Evolutionary conservation across 2,329 filamentous ascomycete genomes (phyloP).

Genomic region (Xylariaceae sp.): DNA sequence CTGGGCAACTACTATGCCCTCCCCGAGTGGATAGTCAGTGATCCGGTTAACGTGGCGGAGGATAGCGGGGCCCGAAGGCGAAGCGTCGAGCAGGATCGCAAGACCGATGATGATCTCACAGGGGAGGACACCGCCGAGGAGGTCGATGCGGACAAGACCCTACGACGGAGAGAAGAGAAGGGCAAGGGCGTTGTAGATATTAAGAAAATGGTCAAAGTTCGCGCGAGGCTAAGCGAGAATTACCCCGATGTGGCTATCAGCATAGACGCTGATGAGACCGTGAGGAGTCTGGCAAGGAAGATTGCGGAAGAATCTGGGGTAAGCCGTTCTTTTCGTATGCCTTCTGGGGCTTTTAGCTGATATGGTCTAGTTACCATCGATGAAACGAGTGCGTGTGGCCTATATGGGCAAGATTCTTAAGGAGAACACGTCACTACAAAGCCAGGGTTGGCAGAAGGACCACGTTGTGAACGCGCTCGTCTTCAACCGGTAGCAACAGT

Average conservation of each 20-base stretch:
- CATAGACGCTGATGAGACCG: slow-evolving; percentile 65
- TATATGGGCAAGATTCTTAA: slow-evolving; percentile 83
- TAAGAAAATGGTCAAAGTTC: slow-evolving; percentile 61
- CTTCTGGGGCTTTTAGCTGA: slow-evolving; percentile 1
- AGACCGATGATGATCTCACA: slow-evolving; percentile 37
- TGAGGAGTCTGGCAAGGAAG: slow-evolving; percentile 66
- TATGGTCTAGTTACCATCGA: slow-evolving; percentile 57
- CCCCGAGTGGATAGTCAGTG: slow-evolving; percentile 70
- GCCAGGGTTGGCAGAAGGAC: slow-evolving; percentile 77
- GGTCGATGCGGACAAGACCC: slow-evolving; percentile 44
- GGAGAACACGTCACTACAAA: slow-evolving; percentile 67
- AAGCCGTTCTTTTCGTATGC: slow-evolving; percentile 42
- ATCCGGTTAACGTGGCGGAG: slow-evolving; percentile 63
- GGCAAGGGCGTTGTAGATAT: slow-evolving; percentile 62
- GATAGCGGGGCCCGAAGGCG: slow-evolving; percentile 31
- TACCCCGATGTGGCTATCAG: slow-evolving; percentile 66
- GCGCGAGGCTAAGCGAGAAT: slow-evolving; percentile 69
- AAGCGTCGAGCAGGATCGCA: slow-evolving; percentile 29
- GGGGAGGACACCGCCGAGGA: slow-evolving; percentile 38
- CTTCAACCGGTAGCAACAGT: slow-evolving; percentile 52
- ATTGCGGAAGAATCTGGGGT: slow-evolving; percentile 70
- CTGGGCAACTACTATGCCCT: slow-evolving; percentile 73
- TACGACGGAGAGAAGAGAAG: slow-evolving; percentile 60
- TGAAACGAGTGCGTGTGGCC: slow-evolving; percentile 70
- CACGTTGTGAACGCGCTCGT: slow-evolving; percentile 81